phyloP scores from a whole-genome alignment of 208 protist genomes.

The Lotmaria passim region DNA sequence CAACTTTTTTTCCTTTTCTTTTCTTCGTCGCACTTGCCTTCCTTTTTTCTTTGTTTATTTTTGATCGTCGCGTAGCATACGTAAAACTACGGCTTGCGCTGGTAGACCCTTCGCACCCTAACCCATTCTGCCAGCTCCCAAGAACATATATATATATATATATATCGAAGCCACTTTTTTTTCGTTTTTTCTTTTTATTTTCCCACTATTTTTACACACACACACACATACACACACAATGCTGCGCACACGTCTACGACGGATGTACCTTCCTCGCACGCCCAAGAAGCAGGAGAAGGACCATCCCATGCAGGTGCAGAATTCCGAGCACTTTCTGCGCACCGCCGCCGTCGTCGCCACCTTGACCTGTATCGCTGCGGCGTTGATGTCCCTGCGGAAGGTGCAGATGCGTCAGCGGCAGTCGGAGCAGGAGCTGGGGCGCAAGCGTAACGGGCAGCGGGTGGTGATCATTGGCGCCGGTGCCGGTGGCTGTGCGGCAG shows the following conservation, averaged over 20 bases:
- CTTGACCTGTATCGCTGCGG: conserved; percentile 36
- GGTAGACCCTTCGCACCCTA: no score
- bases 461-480: conserved; percentile 84
- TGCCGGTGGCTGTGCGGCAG: conserved; percentile 63
- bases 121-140: no score
- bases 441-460: conserved; percentile 43
- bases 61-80: no score
- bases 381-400: conserved; percentile 49
- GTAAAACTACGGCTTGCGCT: no score
- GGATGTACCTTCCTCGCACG: conserved; percentile 77
- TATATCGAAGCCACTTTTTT: no score
- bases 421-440: conserved; percentile 27
- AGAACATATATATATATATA: no score
- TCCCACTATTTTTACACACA: neutral
- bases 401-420: conserved; percentile 49
- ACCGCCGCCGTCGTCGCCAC: conserved; percentile 34
- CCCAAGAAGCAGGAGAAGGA: conserved; percentile 40
- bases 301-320: conserved; percentile 61
- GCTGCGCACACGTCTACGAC: conserved; percentile 18
- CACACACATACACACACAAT: conserved; percentile 12
- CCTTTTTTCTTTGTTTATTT: no score
- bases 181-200: neutral
- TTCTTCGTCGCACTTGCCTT: no score
- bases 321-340: conserved; percentile 51
- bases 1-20: no score